Base-by-base conservation (phyloP, 441 rosid species). In the Croton laevigatus region DNA sequence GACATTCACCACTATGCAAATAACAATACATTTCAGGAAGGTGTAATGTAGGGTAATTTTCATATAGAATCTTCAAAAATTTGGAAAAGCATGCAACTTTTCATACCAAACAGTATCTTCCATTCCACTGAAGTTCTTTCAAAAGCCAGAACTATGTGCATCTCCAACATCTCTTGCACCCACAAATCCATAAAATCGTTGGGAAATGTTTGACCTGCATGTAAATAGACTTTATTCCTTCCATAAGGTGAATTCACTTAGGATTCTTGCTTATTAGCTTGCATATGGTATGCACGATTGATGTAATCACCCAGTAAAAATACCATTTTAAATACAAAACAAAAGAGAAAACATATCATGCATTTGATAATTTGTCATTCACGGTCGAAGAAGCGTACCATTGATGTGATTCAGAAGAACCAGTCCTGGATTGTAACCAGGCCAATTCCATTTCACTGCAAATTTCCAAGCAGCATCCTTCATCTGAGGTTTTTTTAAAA, bases 401-500 rank as follows among this genome's bases (percentile, higher is more conserved):
- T 83, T 86, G 52, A 84, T 65, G 64, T 77, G 71, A 65, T 77
- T 78, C 32, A 82, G 79, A 70, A 88, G 63, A 22, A 80, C 37
- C 62, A n/a, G n/a, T 80, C 81, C 86, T 87, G 97, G 98, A 76
- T 80, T 74, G 76, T 83, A 74, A 84, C 89, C 27, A 93, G 68
- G 75, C 87, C 97, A 37, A 89, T 88, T 55, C 90, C 93, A 69
- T 88, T 60, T 84, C 88, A 73, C 74, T 80, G 91, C 88, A 65
- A 79, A 78, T 58, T 85, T 88, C 88, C 91, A 82, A 0, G 97
- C 93, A 0, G 96, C 88, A 78, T 83, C 82, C 76, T n/a, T 91
- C 97, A 0, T 97, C 98, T 81, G 87, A 83, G 49, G 84, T 83
- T 73, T 93, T 87, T n/a, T n/a, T n/a, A n/a, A n/a, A n/a, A n/a